These are phyloP conservation scores for Nicotiana benthamiana DNA, from an alignment of 257 asterid genomes.

Conservation along the genomic window DNA sequence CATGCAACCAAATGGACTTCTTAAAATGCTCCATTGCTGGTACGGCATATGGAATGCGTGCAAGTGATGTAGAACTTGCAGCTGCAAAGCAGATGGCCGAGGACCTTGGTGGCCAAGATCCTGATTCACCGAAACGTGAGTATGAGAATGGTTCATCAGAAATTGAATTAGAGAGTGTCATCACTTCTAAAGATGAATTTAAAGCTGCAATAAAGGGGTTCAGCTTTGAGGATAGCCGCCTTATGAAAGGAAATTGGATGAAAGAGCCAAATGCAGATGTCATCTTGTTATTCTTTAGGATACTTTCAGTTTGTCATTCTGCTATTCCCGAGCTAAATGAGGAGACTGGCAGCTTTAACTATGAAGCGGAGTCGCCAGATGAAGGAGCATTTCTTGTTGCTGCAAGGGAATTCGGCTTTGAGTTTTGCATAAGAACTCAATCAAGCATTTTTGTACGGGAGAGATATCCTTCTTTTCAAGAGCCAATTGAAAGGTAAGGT, in stretches of 20 bases:
- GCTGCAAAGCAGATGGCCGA: constrained; percentile 83
- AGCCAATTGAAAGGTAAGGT: constrained; percentile 66
- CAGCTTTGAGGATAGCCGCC: constrained; percentile 75
- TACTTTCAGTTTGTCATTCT: constrained; percentile 80
- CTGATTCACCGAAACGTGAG: constrained; percentile 10
- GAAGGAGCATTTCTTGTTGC: constrained; percentile 91
- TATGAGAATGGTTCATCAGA: constrained; percentile 32
- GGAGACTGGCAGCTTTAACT: constrained; percentile 59
- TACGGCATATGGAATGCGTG: constrained; percentile 56
- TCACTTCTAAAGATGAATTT: constrained; percentile 49
- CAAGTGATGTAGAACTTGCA: constrained; percentile 91
- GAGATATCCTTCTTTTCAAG: constrained; percentile 59
- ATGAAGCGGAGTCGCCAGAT: constrained; percentile 96
- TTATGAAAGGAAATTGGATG: constrained; percentile 75
- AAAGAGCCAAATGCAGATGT: constrained; percentile 54
- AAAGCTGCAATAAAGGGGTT: constrained; percentile 67
- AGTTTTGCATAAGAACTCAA: constrained; percentile 80
- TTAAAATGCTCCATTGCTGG: constrained; percentile 95
- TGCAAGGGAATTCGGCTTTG: constrained; percentile 93
- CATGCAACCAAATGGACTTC: constrained; percentile 97
- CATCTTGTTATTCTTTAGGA: constrained; percentile 65
- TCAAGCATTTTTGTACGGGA: constrained; percentile 63
- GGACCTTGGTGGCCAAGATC: constrained; percentile 55
- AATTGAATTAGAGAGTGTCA: constrained; percentile 60
- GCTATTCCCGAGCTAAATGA: constrained; percentile 86